Percentiles rank a stretch among this genome's conserved stretches.
Evolutionary conservation across 331 rosid genomes (phyloP).

Genomic region (Quercus lobata): DNA sequence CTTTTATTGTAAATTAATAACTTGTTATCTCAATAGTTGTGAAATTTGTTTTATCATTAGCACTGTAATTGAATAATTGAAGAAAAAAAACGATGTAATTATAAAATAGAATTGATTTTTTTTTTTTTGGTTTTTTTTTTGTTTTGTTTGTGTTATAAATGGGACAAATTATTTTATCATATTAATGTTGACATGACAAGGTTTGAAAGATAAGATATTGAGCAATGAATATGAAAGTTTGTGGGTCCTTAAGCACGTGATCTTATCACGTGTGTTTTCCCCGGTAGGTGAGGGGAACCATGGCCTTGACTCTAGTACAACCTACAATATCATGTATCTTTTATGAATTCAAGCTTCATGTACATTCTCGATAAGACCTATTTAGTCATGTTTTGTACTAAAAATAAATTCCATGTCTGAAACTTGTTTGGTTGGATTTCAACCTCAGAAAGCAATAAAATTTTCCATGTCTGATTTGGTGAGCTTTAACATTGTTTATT

Average conservation of each 20-base stretch:
- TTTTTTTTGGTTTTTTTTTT: not conserved
- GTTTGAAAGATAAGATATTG: not conserved
- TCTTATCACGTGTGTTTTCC: not conserved
- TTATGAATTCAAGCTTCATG: not conserved
- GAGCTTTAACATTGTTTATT: no score
- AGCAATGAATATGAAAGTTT: not conserved
- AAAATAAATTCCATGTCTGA: not conserved
- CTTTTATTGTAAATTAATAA: no score
- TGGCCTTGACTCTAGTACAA: not conserved
- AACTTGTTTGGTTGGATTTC: not conserved
- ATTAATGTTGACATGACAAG: slow-evolving; percentile 1
- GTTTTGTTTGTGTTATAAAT: not conserved
- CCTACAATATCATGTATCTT: not conserved
- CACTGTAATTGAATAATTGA: no score
- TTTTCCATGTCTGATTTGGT: not conserved
- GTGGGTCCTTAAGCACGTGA: slow-evolving; percentile 36
- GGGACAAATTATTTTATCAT: not conserved
- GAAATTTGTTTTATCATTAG: no score
- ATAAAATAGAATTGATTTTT: not conserved
- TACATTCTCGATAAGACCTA: not conserved
- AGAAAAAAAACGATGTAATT: not conserved
- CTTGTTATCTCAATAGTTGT: no score
- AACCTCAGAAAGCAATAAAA: not conserved
- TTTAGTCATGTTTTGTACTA: not conserved
- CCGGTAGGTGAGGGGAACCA: not conserved